Evolutionary conservation across 2,329 filamentous ascomycete species (phyloP).

Genomic region (Leptographium flavum): DNA sequence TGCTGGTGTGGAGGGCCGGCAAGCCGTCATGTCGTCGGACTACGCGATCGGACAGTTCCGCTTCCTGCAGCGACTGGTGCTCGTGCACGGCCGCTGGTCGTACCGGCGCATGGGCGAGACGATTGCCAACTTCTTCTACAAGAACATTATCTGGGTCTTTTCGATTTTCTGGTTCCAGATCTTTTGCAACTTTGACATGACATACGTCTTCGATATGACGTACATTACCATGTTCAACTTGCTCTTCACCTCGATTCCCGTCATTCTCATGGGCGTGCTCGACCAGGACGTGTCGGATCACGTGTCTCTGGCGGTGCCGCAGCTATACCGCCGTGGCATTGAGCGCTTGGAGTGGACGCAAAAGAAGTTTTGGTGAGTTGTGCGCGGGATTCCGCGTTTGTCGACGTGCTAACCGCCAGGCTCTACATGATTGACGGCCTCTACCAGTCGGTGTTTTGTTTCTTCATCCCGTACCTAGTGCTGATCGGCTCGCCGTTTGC

Average conservation of each 20-base stretch:
- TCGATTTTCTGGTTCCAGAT: slow-evolving; percentile 96
- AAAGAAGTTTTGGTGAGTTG: slow-evolving; percentile 78
- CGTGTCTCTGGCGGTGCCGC: slow-evolving; percentile 85
- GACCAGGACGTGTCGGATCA: slow-evolving; percentile 94
- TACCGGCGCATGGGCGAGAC: slow-evolving; percentile 85
- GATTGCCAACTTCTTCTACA: slow-evolving; percentile 99
- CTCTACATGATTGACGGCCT: slow-evolving; percentile 88
- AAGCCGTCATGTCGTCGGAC: slow-evolving; percentile 92
- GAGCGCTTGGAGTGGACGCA: slow-evolving; percentile 95
- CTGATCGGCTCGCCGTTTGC: slow-evolving; percentile 56
- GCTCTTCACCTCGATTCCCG: slow-evolving; percentile 87
- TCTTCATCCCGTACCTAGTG: slow-evolving; percentile 81
- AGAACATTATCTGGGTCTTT: slow-evolving; percentile 98
- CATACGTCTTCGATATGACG: slow-evolving; percentile 93
- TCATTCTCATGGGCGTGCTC: slow-evolving; percentile 89
- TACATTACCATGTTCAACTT: slow-evolving; percentile 96
- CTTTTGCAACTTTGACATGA: slow-evolving; percentile 90
- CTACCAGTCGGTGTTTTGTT: slow-evolving; percentile 88
- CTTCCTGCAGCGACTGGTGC: slow-evolving; percentile 68
- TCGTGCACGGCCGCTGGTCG: slow-evolving; percentile 93
- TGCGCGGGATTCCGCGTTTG: neutral
- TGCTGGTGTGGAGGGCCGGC: slow-evolving; percentile 88
- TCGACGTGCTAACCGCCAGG: slow-evolving; percentile 29
- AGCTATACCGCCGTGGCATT: slow-evolving; percentile 90
- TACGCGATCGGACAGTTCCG: slow-evolving; percentile 92